Conservation (phyloP, 2,329 filamentous ascomycete species). For the Verticillium albo-atrum region DNA sequence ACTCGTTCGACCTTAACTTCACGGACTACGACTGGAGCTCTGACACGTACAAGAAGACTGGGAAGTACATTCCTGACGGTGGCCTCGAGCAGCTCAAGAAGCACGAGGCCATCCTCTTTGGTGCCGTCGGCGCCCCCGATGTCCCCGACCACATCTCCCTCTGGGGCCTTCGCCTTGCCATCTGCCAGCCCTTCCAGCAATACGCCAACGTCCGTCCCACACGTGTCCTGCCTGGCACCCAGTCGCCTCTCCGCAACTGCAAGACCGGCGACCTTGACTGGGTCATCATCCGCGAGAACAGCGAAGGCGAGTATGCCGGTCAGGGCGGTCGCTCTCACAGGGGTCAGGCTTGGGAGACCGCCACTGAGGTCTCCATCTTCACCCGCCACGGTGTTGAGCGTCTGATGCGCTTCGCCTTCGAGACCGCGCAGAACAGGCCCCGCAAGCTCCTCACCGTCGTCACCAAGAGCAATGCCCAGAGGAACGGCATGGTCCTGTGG, state of each 20-base stretch:
- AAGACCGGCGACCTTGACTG: conserved; percentile 50
- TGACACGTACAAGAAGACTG: conserved; percentile 60
- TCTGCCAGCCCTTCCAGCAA: conserved; percentile 60
- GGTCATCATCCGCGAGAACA: conserved; percentile 64
- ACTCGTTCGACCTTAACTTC: conserved; percentile 58
- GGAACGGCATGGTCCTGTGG: conserved; percentile 66
- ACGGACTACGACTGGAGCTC: conserved; percentile 64
- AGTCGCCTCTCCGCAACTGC: conserved; percentile 41
- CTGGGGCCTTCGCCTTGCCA: conserved; percentile 59
- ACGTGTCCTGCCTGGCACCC: conserved; percentile 51
- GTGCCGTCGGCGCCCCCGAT: conserved; percentile 55
- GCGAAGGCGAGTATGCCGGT: conserved; percentile 62
- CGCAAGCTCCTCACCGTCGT: conserved; percentile 58
- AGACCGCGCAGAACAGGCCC: conserved; percentile 51
- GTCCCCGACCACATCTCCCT: conserved; percentile 56
- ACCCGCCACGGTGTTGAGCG: conserved; percentile 54
- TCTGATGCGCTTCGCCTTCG: conserved; percentile 60
- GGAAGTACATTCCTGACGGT: conserved; percentile 59
- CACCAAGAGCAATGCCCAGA: conserved; percentile 62
- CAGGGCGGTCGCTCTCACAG: conserved; percentile 59
- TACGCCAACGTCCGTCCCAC: conserved; percentile 64
- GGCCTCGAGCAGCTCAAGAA: conserved; percentile 38
- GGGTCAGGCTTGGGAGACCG: conserved; percentile 53
- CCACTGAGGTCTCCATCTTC: conserved; percentile 61
- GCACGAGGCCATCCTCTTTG: conserved; percentile 59